Percentiles rank a stretch among this genome's conserved stretches.
Evolutionary conservation across 208 protist genomes (phyloP).

Genomic region (Trypanosoma cruzi): DNA sequence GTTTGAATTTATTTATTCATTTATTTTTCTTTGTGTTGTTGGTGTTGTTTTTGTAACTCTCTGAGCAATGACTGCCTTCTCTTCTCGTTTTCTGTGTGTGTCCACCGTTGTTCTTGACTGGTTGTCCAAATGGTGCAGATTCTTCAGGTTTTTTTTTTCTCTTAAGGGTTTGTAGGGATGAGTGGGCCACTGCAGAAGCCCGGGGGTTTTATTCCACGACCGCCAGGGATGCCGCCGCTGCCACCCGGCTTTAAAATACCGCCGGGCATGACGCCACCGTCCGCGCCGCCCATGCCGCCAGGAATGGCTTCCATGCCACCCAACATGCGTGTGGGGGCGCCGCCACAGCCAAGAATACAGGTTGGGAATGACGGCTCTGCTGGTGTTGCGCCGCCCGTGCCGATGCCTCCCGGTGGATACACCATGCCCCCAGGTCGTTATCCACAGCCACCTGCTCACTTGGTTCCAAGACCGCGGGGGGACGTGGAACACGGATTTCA

Average conservation of each 20-base stretch:
- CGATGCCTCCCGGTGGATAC: background rate
- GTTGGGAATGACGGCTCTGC: background rate
- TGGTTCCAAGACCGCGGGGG: background rate
- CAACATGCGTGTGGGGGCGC: background rate
- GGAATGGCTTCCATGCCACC: conserved; percentile 3
- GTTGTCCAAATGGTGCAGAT: background rate
- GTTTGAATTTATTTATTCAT: no score
- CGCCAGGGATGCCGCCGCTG: conserved; percentile 26
- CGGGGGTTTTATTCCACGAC: conserved; percentile 15
- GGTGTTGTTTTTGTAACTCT: background rate
- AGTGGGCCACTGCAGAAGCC: conserved; percentile 42
- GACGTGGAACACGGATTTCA: background rate
- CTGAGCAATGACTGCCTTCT: no score
- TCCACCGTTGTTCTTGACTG: background rate
- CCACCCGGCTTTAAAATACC: conserved; percentile 40
- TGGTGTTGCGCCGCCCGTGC: background rate
- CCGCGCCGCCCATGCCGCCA: conserved; percentile 12
- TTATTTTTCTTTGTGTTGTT: conserved; percentile 1
- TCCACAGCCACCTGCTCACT: conserved; percentile 9
- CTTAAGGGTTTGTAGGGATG: conserved; percentile 10
- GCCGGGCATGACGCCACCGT: background rate
- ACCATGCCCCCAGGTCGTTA: conserved; percentile 4
- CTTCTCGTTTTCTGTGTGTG: background rate
- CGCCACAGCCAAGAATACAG: background rate
- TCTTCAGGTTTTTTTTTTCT: background rate